phyloP scores from a whole-genome alignment of 1,139 yeast species.

The Pichia sorboxylosa region DNA sequence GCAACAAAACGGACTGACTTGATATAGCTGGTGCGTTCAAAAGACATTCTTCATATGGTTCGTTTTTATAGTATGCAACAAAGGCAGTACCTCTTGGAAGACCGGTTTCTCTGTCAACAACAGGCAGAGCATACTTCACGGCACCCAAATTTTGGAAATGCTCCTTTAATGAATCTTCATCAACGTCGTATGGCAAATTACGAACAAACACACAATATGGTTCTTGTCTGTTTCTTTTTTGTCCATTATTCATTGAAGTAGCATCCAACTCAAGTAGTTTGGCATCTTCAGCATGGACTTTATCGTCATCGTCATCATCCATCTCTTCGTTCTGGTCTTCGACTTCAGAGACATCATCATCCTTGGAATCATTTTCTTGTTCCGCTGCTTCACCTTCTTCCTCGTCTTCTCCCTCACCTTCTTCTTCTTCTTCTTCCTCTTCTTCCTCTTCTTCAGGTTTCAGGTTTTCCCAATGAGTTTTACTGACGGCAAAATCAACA shows the following conservation, averaged over 20 bases:
- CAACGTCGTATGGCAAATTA: conserved; percentile 91
- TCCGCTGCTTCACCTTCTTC: conserved; percentile 19
- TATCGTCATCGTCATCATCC: conserved; percentile 22
- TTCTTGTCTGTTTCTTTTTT: conserved; percentile 50
- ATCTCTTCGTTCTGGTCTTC: conserved; percentile 21
- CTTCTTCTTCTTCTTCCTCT: conserved; percentile 22
- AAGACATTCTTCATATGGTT: conserved; percentile 57
- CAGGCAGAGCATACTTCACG: conserved; percentile 88
- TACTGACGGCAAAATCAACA: conserved; percentile 87
- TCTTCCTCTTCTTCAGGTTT: conserved; percentile 30
- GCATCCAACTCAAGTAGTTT: conserved; percentile 15
- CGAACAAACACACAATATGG: conserved; percentile 71
- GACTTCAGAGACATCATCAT: conserved; percentile 18
- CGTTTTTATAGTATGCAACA: conserved; percentile 64
- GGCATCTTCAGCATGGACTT: conserved; percentile 24
- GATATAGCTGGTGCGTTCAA: conserved; percentile 69
- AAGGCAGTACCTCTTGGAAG: conserved; percentile 91
- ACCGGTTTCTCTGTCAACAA: conserved; percentile 74
- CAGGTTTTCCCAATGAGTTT: conserved; percentile 59
- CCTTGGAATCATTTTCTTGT: conserved; percentile 21
- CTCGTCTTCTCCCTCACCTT: conserved; percentile 14
- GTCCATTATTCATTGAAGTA: conserved; percentile 20
- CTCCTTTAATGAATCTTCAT: conserved; percentile 59
- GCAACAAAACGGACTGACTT: conserved; percentile 67
- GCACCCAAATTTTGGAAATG: conserved; percentile 81